Evolutionary conservation across 768 basidiomycete species (phyloP).

Genomic region (Filobasidium wieringae): DNA sequence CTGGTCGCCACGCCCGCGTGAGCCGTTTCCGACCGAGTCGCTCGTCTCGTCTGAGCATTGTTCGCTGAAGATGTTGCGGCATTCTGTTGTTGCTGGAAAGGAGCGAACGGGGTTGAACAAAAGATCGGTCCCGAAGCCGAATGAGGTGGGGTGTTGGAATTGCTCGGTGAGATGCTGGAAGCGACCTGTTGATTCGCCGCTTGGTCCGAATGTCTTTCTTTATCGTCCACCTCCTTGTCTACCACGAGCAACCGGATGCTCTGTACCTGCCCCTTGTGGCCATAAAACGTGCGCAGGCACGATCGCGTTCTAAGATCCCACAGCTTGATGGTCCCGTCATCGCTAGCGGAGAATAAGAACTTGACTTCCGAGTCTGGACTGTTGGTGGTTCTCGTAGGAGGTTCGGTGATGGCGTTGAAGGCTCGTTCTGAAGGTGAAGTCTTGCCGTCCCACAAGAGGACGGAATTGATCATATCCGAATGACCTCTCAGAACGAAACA

Average conservation of each 20-base stretch:
- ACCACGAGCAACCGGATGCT: conserved; percentile 66
- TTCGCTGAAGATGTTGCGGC: too few relatives aligned
- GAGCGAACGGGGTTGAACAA: background rate
- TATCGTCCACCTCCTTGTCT: conserved; percentile 27
- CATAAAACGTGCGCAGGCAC: conserved; percentile 71
- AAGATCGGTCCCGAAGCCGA: background rate
- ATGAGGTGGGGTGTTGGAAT: too few relatives aligned
- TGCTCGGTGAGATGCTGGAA: too few relatives aligned
- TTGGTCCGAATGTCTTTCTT: too few relatives aligned
- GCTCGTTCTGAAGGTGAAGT: conserved; percentile 34
- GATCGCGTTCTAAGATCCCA: conserved; percentile 78
- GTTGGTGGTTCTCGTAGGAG: background rate
- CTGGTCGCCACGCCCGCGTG: background rate
- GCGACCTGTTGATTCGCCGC: too few relatives aligned
- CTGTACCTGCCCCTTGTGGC: conserved; percentile 92
- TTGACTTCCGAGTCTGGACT: conserved; percentile 44
- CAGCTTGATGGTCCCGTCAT: conserved; percentile 82
- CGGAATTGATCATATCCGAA: conserved; percentile 89
- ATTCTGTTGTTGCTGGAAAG: too few relatives aligned
- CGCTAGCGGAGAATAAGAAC: conserved; percentile 94
- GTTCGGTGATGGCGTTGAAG: conserved; percentile 21
- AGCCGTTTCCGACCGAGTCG: too few relatives aligned
- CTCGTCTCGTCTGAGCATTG: too few relatives aligned
- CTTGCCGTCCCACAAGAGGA: conserved; percentile 72
- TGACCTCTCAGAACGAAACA: conserved; percentile 90